Base-by-base conservation (phyloP, 306 rosid genomes). In the Medicago truncatula region DNA sequence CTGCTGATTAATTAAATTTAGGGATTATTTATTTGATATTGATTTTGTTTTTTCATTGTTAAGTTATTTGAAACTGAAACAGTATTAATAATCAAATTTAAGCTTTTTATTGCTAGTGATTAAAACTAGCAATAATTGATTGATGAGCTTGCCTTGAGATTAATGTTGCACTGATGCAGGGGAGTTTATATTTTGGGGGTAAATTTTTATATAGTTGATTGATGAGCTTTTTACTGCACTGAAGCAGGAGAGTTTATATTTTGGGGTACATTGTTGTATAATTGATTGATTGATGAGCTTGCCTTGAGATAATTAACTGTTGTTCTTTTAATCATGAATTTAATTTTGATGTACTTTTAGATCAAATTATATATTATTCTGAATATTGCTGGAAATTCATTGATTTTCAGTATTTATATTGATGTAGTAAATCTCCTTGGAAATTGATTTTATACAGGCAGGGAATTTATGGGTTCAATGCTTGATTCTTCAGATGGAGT, bases 401-500 rank as follows among this genome's bases (percentile, higher is more conserved):
- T 77, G 39, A 46, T 6, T 50, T 59, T 44, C 15, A 31, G n/a
- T 34, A 20, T 63, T 70, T 28, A 15, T 76, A 17, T 16, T 67
- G 54, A 18, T 73, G 20, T 80, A 28, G 43, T 36, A 56, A 77
- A 39, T 76, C 34, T 36, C 21, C 15, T 17, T 20, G 67, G 38
- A 39, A 71, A 14, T 79, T 71, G 77, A 58, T 47, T 75, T 52
- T 38, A 21, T 31, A 47, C 49, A 61, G 47, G 28, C 11, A 21
- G 76, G 39, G 41, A 61, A 7, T 36, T 17, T 66, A 47, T 82
- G 21, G 67, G 25, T 71, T 17, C 82, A 81, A 87, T 40, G 50
- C 16, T 77, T 82, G 81, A 82, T 34, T 72, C 84, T 64, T 65
- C 75, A 0, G 83, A 82, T 2, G 91, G 91, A 31, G 79, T 88